Percentiles rank a stretch among this genome's conserved stretches.
Conservation (phyloP, 2,329 filamentous ascomycete species). For the Huntiella savannae region DNA sequence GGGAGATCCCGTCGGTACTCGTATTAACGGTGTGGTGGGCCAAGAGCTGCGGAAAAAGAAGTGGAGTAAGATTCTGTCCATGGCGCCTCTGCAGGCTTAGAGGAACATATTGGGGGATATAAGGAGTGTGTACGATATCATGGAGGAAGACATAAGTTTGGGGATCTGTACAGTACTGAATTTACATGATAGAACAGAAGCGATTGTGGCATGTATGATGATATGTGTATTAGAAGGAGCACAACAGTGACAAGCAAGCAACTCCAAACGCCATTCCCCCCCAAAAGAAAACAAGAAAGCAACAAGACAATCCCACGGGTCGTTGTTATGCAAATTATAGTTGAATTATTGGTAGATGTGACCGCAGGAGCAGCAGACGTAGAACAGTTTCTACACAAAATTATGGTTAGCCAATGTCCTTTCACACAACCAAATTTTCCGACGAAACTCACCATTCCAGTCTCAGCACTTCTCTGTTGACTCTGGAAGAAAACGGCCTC, state of each 20-base stretch:
- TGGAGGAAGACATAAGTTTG: neutral
- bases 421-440: neutral
- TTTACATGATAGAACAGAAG: too few species aligned
- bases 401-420: neutral
- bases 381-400: constrained; percentile 59
- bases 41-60: constrained; percentile 76
- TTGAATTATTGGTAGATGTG: constrained; percentile 50
- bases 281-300: too few species aligned
- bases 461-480: constrained; percentile 89
- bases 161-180: too few species aligned
- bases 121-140: neutral
- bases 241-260: too few species aligned
- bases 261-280: too few species aligned
- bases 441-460: constrained; percentile 70
- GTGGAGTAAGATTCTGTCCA: constrained; percentile 95
- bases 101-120: neutral
- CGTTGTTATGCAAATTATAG: too few species aligned
- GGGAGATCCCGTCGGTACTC: constrained; percentile 82
- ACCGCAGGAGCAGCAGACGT: constrained; percentile 86
- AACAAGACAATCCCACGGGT: too few species aligned
- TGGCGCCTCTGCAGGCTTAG: constrained; percentile 56
- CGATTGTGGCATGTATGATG: too few species aligned
- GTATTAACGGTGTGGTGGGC: constrained; percentile 82
- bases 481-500: constrained; percentile 98
- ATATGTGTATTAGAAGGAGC: too few species aligned